Base-by-base conservation (phyloP, 345 rosid species). In the Rhodamnia rubescens region DNA sequence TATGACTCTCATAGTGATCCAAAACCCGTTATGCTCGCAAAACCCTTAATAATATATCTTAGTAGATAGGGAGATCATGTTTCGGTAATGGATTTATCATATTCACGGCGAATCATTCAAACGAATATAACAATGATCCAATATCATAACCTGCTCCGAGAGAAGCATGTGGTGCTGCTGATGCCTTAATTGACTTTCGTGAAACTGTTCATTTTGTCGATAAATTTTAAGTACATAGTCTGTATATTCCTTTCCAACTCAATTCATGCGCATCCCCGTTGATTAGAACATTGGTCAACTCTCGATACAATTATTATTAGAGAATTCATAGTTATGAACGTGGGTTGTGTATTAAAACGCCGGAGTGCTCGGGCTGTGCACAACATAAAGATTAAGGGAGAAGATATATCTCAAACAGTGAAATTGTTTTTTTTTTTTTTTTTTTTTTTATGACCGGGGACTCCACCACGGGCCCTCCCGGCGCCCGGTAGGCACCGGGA, bases 281-380 rank as follows among this genome's bases (percentile, higher is more conserved):
- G 44, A 1, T 64, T 29, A 3, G 42, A 15, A 15, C 22, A 15
- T 59, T 27, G 9, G 29, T 59, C 5, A 59, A n/a, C 12, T 59
- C 14, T 27, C 3, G 36, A 6, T n/a, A 27, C 1, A 15, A n/a
- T 2, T 4, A 12, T 4, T n/a, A 7, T 0, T 6, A 29, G 47
- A 44, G 47, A 44, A 59, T 27, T 6, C 20, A 27, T 29, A 64
- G 21, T 10, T 16, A 32, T 32, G 32, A 29, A 32, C 20, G 21
- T 80, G 16, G 26, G 36, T 47, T 42, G 20, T 44, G 27, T 22
- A 42, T 49, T 50, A 42, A 44, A 21, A 80, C 21, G 69, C 13
- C 16, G 44, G 21, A 3, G 5, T 80, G n/a, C 5, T 0, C 5
- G 11, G 9, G 18, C 9, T 22, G 11, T 42, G 83, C 11, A 47